Conservation (phyloP, 371 early-diverging fungal species). For the Syncephalastrum monosporum region DNA sequence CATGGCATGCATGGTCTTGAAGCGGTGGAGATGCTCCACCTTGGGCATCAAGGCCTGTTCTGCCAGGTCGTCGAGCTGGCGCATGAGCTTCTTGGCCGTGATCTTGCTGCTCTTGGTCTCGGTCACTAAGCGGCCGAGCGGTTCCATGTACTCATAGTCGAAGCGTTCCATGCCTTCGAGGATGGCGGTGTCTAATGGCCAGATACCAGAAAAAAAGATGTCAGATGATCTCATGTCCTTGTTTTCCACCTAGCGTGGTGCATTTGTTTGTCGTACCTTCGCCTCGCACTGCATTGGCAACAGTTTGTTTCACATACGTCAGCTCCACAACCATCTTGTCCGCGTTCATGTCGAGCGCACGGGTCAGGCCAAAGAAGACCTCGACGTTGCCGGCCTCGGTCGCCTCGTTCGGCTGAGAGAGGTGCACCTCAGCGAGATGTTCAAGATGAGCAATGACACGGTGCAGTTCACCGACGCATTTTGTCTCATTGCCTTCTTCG, state of each 20-base stretch:
- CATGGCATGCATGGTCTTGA: constrained; percentile 47
- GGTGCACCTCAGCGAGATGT: constrained; percentile 62
- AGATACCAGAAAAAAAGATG: constrained; percentile 1
- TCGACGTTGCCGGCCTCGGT: constrained; percentile 30
- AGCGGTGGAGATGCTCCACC: constrained; percentile 48
- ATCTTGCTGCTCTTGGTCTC: constrained; percentile 67
- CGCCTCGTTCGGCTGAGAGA: constrained; percentile 28
- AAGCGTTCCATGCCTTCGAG: constrained; percentile 51
- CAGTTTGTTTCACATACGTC: constrained; percentile 42
- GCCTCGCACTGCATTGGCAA: constrained; percentile 39
- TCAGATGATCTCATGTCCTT: not conserved
- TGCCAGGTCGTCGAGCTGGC: constrained; percentile 64
- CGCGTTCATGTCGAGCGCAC: constrained; percentile 61
- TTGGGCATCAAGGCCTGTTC: constrained; percentile 57
- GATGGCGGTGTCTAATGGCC: constrained; percentile 21
- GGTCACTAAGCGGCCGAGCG: constrained; percentile 48
- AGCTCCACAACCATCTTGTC: constrained; percentile 67
- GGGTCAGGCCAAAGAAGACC: constrained; percentile 51
- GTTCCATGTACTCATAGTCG: constrained; percentile 56
- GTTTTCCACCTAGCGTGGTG: too few relatives aligned
- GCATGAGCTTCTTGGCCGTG: constrained; percentile 63
- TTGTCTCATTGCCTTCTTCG: constrained; percentile 66
- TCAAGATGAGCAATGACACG: constrained; percentile 67
- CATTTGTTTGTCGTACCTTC: constrained; percentile 24
- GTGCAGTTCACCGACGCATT: constrained; percentile 61